A percentile compares a stretch with the other conserved stretches of the same genome.
Conservation (phyloP, 2,329 filamentous ascomycete species). For the Aspergillus sclerotialis region DNA sequence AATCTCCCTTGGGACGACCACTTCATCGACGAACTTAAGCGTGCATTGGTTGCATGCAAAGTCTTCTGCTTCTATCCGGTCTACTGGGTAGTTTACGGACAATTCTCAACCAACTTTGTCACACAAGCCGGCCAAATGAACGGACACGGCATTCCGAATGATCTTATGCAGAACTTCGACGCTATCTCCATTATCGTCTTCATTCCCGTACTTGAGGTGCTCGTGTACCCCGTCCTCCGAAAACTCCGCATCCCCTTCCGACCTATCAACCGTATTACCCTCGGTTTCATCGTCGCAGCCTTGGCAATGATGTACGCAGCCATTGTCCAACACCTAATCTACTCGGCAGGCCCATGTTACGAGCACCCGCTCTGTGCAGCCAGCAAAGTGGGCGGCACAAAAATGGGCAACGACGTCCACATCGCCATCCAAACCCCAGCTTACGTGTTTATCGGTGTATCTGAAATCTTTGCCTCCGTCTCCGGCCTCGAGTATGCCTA, state of each 20-base stretch:
- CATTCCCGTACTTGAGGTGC: constrained; percentile 63
- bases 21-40: constrained; percentile 67
- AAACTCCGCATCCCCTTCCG: constrained; percentile 59
- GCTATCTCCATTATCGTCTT: constrained; percentile 69
- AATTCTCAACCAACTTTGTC: constrained; percentile 61
- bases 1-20: constrained; percentile 57
- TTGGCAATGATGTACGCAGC: constrained; percentile 57
- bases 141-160: constrained; percentile 67
- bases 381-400: constrained; percentile 24
- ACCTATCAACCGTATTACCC: constrained; percentile 68
- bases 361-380: constrained; percentile 28
- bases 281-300: constrained; percentile 60
- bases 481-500: constrained; percentile 67
- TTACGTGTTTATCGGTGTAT: constrained; percentile 40
- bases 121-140: constrained; percentile 58
- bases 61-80: constrained; percentile 65
- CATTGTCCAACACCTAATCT: constrained; percentile 52
- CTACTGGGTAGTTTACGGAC: constrained; percentile 63
- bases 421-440: constrained; percentile 40
- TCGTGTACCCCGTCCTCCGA: constrained; percentile 63
- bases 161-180: constrained; percentile 69
- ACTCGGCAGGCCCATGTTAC: constrained; percentile 48
- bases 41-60: constrained; percentile 59
- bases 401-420: constrained; percentile 35
- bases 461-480: constrained; percentile 58